Evolutionary conservation across 108 stramenopile genomes (phyloP).

Genomic region (Thalassiosira profunda): DNA sequence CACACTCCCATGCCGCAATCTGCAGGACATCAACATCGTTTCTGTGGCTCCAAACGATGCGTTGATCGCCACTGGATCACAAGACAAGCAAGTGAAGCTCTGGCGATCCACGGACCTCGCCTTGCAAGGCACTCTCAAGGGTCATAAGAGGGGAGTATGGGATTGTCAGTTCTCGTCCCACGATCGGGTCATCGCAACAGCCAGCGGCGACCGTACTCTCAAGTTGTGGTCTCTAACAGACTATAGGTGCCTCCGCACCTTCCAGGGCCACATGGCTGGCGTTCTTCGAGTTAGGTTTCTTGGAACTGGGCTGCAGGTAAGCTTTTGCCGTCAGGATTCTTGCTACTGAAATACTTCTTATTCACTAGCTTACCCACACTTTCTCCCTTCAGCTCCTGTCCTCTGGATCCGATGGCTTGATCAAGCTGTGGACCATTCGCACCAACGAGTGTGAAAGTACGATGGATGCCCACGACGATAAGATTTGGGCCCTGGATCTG

Average conservation of each 20-base stretch:
- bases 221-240: conserved; percentile 95
- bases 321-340: no score
- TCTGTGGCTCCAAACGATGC: conserved; percentile 97
- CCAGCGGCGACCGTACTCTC: conserved; percentile 94
- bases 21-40: conserved; percentile 96
- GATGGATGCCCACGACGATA: conserved; percentile 91
- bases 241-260: conserved; percentile 90
- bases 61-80: conserved; percentile 94
- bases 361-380: conserved; percentile 20
- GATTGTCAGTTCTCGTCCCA: conserved; percentile 94
- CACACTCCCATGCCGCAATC: conserved; percentile 27
- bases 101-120: conserved; percentile 88
- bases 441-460: conserved; percentile 96
- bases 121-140: conserved; percentile 86
- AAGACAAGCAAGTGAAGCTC: conserved; percentile 95
- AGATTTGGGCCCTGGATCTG: conserved; percentile 95
- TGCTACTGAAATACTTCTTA: not conserved
- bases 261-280: conserved; percentile 95
- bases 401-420: conserved; percentile 93
- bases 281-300: conserved; percentile 90
- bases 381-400: conserved; percentile 77
- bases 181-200: conserved; percentile 94
- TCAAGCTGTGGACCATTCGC: conserved; percentile 96
- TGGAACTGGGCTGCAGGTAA: conserved; percentile 67
- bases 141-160: conserved; percentile 98